Evolutionary conservation across 495 filamentous ascomycete genomes (phyloP), one percentile per base, ranked within the genome.

Genomic region (Podospora didyma): DNA sequence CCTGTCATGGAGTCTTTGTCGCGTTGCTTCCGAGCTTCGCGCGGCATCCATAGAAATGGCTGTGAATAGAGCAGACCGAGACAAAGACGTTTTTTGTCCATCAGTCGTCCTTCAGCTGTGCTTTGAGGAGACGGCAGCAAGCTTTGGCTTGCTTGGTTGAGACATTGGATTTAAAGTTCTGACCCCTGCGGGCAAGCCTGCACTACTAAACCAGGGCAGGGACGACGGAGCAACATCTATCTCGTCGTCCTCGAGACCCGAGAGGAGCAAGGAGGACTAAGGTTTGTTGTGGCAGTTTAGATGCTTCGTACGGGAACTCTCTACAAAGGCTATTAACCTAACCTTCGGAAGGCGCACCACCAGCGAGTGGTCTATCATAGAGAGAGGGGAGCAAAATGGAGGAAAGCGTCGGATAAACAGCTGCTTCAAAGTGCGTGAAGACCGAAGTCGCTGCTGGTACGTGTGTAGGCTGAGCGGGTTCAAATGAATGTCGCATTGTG

Each of bases 391-490:
- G 1, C 22, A n/a, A n/a, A 9, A 31, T 10, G 21, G 10, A 26
- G 22, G 46, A 28, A 49, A 28, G 24, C 12, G 45, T 17, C 2
- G 19, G 35, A n/a, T n/a, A n/a, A n/a, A n/a, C n/a, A n/a, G n/a
- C n/a, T n/a, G n/a, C n/a, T n/a, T n/a, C n/a, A n/a, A n/a, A n/a
- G 11, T 35, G 39, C 22, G 31, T 28, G 34, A 45, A 44, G 34
- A 28, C 49, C 49, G 34, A 61, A 53, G 58, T 57, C 59, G 17
- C 59, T 47, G 54, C 54, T 51, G n/a, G n/a, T n/a, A n/a, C n/a
- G n/a, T n/a, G n/a, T n/a, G n/a, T n/a, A n/a, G n/a, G n/a, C n/a
- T n/a, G n/a, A n/a, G n/a, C n/a, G n/a, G n/a, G n/a, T n/a, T n/a
- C n/a, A n/a, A n/a, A n/a, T n/a, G n/a, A n/a, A 22, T 11, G 14